Percentiles rank a stretch among this genome's conserved stretches.
Evolutionary conservation across 768 basidiomycete genomes (phyloP).

Genomic region (Pluteus cervinus): DNA sequence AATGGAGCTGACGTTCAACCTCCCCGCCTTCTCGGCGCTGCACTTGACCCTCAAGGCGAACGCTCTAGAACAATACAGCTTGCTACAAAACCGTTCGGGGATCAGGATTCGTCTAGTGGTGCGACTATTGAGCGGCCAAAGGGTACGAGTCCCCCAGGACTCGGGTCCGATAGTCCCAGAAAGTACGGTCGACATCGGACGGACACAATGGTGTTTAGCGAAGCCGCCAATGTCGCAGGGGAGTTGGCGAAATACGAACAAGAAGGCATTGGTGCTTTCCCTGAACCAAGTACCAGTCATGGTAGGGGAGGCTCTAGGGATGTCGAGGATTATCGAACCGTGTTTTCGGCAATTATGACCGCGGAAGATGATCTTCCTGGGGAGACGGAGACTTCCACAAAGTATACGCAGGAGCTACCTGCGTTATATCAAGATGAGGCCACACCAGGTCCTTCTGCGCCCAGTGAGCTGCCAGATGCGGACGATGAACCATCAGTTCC

Average conservation of each 20-base stretch:
- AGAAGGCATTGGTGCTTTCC: neutral
- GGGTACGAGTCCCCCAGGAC: constrained; percentile 16
- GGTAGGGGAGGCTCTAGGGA: neutral
- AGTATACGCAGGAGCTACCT: no score
- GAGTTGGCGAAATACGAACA: neutral
- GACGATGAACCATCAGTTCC: no score
- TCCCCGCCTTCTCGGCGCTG: constrained; percentile 33
- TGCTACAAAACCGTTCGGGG: no score
- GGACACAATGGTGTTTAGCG: constrained; percentile 70
- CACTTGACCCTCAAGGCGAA: constrained; percentile 24
- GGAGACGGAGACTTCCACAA: no score
- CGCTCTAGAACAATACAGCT: no score
- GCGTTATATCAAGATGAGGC: no score
- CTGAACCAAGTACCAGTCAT: neutral
- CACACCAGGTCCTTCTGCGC: no score
- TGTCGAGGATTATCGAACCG: no score
- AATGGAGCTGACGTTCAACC: constrained; percentile 23
- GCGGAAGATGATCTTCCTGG: no score
- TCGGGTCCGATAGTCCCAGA: constrained; percentile 33
- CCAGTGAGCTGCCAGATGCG: no score
- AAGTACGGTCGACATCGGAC: constrained; percentile 52
- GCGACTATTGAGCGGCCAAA: constrained; percentile 4
- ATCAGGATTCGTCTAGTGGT: neutral
- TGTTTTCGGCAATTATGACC: no score
- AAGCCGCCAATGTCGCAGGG: constrained; percentile 15